Percentiles rank a stretch among this genome's conserved stretches.
These are phyloP conservation scores for Tetrapisispora taiwanensis DNA, from an alignment of 805 yeast species.

Conservation along the genomic window DNA sequence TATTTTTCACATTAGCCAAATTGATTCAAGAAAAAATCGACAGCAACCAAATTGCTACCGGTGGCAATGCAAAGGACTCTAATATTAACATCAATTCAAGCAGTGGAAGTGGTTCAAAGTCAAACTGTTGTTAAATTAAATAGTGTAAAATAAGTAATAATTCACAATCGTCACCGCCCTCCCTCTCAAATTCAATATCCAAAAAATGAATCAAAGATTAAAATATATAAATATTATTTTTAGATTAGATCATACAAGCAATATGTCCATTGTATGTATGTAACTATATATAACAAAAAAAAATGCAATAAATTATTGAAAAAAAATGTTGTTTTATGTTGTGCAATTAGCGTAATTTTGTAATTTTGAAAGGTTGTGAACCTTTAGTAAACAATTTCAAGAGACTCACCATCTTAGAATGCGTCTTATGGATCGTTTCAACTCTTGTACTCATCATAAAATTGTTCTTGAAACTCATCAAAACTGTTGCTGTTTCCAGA, in stretches of 20 bases:
- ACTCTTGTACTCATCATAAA: too few relatives aligned
- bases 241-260: too few relatives aligned
- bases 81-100: constrained; percentile 33
- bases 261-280: neutral
- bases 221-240: neutral
- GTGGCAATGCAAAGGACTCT: constrained; percentile 42
- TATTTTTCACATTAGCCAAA: constrained; percentile 81
- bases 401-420: too few relatives aligned
- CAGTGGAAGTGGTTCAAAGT: constrained; percentile 39
- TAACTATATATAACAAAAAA: neutral
- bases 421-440: too few relatives aligned
- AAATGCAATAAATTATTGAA: neutral
- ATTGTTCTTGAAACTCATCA: too few relatives aligned
- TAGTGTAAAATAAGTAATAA: neutral
- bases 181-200: neutral
- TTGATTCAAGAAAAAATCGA: constrained; percentile 72
- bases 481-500: too few relatives aligned
- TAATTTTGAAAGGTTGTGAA: too few relatives aligned
- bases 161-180: too few relatives aligned
- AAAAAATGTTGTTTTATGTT: too few relatives aligned
- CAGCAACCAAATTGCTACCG: constrained; percentile 40
- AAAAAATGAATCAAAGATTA: neutral
- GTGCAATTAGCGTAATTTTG: too few relatives aligned
- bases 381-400: too few relatives aligned
- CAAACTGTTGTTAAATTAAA: constrained; percentile 39